Percentiles rank a stretch among this genome's conserved stretches.
Evolutionary conservation across 2,329 filamentous ascomycete genomes (phyloP).

Genomic region (Chalaropsis ovoidea): DNA sequence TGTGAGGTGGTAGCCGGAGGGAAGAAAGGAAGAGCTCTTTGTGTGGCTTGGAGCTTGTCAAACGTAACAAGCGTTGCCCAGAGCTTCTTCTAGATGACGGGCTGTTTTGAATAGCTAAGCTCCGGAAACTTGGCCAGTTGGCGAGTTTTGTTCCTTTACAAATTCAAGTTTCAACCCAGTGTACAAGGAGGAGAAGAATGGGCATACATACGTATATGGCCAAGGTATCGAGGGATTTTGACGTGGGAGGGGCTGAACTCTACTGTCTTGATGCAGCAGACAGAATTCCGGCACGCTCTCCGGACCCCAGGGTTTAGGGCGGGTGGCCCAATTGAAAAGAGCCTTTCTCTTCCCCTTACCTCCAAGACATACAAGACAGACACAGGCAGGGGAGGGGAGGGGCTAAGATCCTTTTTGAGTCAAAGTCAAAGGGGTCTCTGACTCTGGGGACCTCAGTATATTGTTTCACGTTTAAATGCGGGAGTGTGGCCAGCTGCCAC

Average conservation of each 20-base stretch:
- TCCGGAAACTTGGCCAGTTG: neutral
- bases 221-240: neutral
- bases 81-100: neutral
- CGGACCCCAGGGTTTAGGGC: neutral
- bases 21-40: neutral
- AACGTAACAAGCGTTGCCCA: neutral
- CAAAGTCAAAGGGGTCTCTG: neutral
- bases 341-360: neutral
- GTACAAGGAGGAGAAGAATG: neutral
- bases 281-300: neutral
- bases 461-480: neutral
- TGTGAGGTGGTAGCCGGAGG: neutral
- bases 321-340: neutral
- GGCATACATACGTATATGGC: neutral
- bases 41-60: constrained; percentile 7
- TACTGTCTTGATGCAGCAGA: neutral
- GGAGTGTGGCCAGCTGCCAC: neutral
- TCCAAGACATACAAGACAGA: neutral
- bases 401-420: neutral
- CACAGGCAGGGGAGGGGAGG: neutral
- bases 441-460: neutral
- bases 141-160: constrained; percentile 3
- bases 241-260: neutral
- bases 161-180: neutral
- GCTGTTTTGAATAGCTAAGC: neutral